A percentile compares a stretch with the other conserved stretches of the same genome.
Conservation (phyloP, 305 asterid species). For the Withania somnifera region DNA sequence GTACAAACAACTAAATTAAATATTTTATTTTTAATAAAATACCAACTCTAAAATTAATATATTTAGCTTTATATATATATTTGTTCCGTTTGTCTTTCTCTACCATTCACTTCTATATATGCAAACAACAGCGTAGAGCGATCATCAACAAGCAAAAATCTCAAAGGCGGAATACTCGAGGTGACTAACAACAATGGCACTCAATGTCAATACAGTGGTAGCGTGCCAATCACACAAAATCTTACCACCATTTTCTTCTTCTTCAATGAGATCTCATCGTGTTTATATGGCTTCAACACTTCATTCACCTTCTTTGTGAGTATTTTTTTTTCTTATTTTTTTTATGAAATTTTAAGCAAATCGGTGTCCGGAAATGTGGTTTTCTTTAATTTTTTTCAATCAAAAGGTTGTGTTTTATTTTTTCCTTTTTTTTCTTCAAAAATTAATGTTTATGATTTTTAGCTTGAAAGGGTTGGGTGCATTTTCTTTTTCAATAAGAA, state of each 20-base stretch:
- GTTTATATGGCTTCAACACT: constrained; percentile 58
- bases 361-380: not conserved
- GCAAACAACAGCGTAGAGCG: too few relatives aligned
- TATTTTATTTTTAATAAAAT: too few relatives aligned
- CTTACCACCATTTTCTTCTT: constrained; percentile 27
- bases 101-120: not conserved
- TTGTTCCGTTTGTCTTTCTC: not conserved
- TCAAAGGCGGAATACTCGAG: not conserved
- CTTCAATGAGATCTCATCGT: constrained; percentile 33
- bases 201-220: constrained; percentile 19
- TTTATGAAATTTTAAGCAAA: not conserved
- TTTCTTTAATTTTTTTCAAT: too few relatives aligned
- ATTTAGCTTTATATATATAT: not conserved
- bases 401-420: too few relatives aligned
- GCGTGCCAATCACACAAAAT: constrained; percentile 27
- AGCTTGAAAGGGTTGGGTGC: too few relatives aligned
- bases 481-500: too few relatives aligned
- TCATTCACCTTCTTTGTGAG: constrained; percentile 41
- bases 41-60: too few relatives aligned
- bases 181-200: constrained; percentile 30
- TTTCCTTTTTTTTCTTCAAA: too few relatives aligned
- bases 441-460: too few relatives aligned
- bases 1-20: too few relatives aligned
- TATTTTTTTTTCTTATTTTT: not conserved
- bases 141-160: too few relatives aligned